Base-by-base conservation (phyloP, 768 basidiomycete genomes). In the Calocera cornea region DNA sequence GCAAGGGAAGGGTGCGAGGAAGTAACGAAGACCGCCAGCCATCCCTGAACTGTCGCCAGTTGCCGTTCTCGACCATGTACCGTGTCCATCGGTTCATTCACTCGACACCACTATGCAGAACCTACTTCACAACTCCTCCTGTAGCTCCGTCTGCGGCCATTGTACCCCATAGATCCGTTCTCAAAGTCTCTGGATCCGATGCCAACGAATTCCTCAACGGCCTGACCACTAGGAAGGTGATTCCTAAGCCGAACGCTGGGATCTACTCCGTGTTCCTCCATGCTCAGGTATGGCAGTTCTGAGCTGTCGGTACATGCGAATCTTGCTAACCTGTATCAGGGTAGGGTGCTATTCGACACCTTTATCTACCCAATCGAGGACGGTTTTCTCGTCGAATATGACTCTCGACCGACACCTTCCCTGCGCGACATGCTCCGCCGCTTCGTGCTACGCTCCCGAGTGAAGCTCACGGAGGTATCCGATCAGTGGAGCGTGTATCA, bases 401-500 rank as follows among this genome's bases (percentile, higher is more conserved):
- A 94, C 74, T 76, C 83, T 12, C 79, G 84, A 60, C 75, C 82
- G 0, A 82, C 87, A 49, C 41, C 33, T 83, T 86, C 7, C 81
- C 83, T 1, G 76, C 87, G 0, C 79, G 97, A 33, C 75, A 87
- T 16, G 73, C 85, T n/a, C 78, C 89, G 68, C 80, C 86, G 87
- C 14, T 90, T 89, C 76, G 82, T 95, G 41, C 83, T 99, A 1
- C 87, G 95, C 3, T 88, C 93, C 16, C 95, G 92, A 74, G 92
- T 97, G 40, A 88, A 87, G 73, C 79, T 97, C 27, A 81, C 83
- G 65, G 88, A 92, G 73, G 87, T 87, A 2, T 86, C 90, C 2
- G 82, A 84, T 0, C 84, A 92, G 69, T 92, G 85, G 77, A 86
- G 88, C 70, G 83, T 90, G 14, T 95, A 27, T 24, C 65, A 67